Conservation (phyloP, 768 basidiomycete genomes). For the Rhizopogon vinicolor region DNA sequence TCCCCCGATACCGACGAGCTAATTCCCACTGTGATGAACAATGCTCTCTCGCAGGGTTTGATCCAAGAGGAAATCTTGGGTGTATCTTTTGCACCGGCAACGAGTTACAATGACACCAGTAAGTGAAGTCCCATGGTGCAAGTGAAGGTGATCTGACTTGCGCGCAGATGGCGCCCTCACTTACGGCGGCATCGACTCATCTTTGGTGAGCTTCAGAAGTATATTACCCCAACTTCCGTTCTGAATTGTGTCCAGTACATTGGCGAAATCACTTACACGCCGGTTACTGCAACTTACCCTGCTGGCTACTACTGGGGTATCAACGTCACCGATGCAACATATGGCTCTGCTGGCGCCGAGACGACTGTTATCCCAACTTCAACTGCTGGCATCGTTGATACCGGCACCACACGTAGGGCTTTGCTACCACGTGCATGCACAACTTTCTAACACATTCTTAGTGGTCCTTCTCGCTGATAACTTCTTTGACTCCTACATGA, state of each 20-base stretch:
- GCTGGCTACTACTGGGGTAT: slow-evolving; percentile 17
- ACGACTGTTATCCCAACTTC: slow-evolving; percentile 6
- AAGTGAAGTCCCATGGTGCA: not conserved
- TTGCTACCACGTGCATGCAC: not conserved
- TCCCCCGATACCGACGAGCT: slow-evolving; percentile 2
- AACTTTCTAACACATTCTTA: not conserved
- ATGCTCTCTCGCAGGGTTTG: slow-evolving; percentile 9
- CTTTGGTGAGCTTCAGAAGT: slow-evolving; percentile 1
- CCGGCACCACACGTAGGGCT: slow-evolving; percentile 12
- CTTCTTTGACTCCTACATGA: not conserved
- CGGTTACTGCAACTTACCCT: slow-evolving; percentile 14
- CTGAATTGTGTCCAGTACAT: slow-evolving; percentile 6
- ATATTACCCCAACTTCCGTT: not conserved
- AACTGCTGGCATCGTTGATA: slow-evolving; percentile 16
- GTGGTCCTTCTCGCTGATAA: slow-evolving; percentile 11
- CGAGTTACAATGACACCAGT: slow-evolving; percentile 5
- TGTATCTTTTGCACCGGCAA: slow-evolving; percentile 13
- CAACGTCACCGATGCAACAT: slow-evolving; percentile 7
- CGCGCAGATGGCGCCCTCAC: slow-evolving; percentile 11
- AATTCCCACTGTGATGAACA: slow-evolving; percentile 15
- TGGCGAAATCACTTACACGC: slow-evolving; percentile 14
- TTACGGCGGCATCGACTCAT: slow-evolving; percentile 12
- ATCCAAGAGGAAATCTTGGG: slow-evolving; percentile 10
- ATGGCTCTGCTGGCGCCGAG: not conserved
- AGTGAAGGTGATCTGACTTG: not conserved